phyloP scores from a whole-genome alignment of 768 basidiomycete species.

The Mycena maculata region DNA sequence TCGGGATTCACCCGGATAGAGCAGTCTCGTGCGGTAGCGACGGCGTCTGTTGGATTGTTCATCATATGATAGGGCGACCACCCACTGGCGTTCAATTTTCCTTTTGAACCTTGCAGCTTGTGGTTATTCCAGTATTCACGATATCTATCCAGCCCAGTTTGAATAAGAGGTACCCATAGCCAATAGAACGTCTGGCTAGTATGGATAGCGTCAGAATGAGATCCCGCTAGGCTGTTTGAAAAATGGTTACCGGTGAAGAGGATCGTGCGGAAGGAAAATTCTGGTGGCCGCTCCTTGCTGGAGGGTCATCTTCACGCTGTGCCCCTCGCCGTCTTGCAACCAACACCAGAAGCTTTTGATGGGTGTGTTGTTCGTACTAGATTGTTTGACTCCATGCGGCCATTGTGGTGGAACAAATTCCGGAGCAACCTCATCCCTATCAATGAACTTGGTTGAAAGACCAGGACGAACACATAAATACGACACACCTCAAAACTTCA shows the following conservation, averaged over 20 bases:
- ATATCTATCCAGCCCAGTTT: neutral
- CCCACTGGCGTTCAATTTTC: neutral
- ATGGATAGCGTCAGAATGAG: neutral
- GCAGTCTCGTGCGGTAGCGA: conserved; percentile 1
- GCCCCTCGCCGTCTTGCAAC: neutral
- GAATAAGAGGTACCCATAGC: conserved; percentile 15
- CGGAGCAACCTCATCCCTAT: neutral
- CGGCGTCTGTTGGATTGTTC: neutral
- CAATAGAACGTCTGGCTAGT: conserved; percentile 15
- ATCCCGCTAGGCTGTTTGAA: neutral
- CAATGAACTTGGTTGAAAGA: neutral
- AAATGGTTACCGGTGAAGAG: neutral
- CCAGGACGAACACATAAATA: neutral
- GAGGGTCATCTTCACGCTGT: neutral
- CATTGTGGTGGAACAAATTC: neutral
- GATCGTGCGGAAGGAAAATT: neutral
- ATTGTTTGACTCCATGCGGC: neutral
- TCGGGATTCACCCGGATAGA: conserved; percentile 1
- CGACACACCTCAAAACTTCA: neutral
- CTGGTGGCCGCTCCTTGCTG: neutral
- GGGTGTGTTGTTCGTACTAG: conserved; percentile 12
- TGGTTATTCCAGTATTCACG: conserved; percentile 21
- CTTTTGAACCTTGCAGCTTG: neutral
- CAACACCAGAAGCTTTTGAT: conserved; percentile 9
- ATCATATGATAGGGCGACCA: conserved; percentile 1